Conservation (phyloP, 306 rosid species). For the Quercus wislizeni region DNA sequence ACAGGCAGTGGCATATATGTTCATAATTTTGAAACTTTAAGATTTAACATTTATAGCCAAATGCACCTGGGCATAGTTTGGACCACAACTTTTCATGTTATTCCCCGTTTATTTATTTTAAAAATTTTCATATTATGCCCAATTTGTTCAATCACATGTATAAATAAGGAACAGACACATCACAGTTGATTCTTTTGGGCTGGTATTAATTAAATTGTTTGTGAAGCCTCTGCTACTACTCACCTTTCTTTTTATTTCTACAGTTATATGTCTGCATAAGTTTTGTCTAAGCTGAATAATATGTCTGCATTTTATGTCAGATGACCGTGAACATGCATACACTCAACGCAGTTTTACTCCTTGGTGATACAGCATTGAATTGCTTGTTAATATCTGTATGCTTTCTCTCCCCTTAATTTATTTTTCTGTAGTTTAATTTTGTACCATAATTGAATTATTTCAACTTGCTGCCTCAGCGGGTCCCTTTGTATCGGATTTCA, state of each 20-base stretch:
- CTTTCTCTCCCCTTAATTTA: slow-evolving; percentile 4
- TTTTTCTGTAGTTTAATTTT: slow-evolving; percentile 12
- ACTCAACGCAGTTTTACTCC: slow-evolving; percentile 61
- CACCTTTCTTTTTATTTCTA: too few species aligned
- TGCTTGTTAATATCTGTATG: slow-evolving; percentile 50
- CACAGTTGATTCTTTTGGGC: slow-evolving; percentile 1
- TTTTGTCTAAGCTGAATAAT: slow-evolving; percentile 1
- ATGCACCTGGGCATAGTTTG: neutral
- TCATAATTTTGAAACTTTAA: neutral
- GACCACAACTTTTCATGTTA: neutral
- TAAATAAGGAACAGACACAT: neutral
- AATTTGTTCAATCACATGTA: neutral
- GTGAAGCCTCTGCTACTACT: neutral
- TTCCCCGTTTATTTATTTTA: too few species aligned
- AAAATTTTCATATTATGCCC: neutral
- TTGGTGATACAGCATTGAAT: slow-evolving; percentile 73
- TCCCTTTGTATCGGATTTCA: slow-evolving; percentile 53
- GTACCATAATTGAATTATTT: slow-evolving; percentile 22
- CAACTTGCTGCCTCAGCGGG: slow-evolving; percentile 42
- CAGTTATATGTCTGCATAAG: neutral
- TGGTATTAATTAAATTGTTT: neutral
- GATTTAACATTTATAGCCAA: neutral
- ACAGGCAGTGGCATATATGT: neutral
- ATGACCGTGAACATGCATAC: slow-evolving; percentile 71
- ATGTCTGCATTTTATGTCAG: slow-evolving; percentile 42